Base-by-base conservation (phyloP, 2,329 filamentous ascomycete species). In the Pseudogymnoascus destructans region DNA sequence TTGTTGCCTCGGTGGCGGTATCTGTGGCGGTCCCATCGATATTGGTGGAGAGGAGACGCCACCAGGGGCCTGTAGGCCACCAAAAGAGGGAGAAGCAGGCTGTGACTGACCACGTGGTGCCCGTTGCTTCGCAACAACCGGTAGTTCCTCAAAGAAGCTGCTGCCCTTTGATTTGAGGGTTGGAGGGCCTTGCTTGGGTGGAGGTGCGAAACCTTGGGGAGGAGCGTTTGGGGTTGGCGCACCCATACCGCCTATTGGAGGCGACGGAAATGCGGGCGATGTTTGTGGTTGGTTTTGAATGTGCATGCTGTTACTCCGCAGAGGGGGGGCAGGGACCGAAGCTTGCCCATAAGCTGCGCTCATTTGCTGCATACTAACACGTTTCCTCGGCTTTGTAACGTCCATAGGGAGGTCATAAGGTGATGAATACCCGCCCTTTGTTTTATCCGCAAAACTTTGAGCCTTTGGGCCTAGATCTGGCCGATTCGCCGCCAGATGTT, bases 351-450 rank as follows among this genome's bases (percentile, higher is more conserved):
- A 62, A 35, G 61, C 59, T 52, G 61, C 60, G 46, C 62, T 64
- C 61, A 67, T 63, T 57, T 66, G 63, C 42, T 81, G 80, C 65
- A 79, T 76, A 66, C 79, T 82, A 5, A 75, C 70, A 57, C 85
- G 76, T 74, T 86, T 85, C 77, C 66, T 86, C 23, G 77, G 82
- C 64, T 86, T 86, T 25, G 86, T 80, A 27, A 98, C 79, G 58
- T 96, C 92, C 72, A 93, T 88, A 3, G 93, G 93, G 17, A 98
- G 77, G 72, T 98, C 95, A 66, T 96, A 98, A 0, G 93, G 93
- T 17, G 92, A 97, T 55, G 86, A 80, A 69, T 98, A 98, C 6
- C 92, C 91, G 59, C 88, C 88, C 72, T 95, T 97, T 2, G 89
- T 76, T 70, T 95, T 95, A 70, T 92, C 86, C 5, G 81, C 89